These are phyloP conservation scores for Phialophora chinensis DNA, from an alignment of 2,329 filamentous ascomycete genomes.

Conservation along the genomic window DNA sequence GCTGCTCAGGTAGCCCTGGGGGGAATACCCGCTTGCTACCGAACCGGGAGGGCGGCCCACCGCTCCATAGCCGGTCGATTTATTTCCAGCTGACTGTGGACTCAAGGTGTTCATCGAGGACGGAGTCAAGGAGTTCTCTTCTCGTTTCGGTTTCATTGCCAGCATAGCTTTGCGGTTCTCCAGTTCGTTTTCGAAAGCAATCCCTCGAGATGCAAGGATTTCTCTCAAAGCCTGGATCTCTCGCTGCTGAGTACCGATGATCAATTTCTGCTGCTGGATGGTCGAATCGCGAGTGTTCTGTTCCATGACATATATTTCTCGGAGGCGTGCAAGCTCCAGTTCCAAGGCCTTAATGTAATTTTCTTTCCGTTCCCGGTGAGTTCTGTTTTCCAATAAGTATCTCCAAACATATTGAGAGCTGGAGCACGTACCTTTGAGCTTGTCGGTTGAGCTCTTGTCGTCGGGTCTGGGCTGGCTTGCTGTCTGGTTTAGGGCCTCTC, in stretches of 20 bases:
- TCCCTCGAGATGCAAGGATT: conserved; percentile 64
- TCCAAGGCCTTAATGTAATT: conserved; percentile 94
- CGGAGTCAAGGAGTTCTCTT: conserved; percentile 33
- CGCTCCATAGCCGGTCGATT: conserved; percentile 22
- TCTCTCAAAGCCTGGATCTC: conserved; percentile 80
- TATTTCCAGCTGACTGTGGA: conserved; percentile 41
- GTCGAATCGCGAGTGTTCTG: conserved; percentile 42
- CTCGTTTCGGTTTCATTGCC: conserved; percentile 34
- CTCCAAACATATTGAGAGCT: conserved; percentile 12
- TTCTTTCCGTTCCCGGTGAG: conserved; percentile 95
- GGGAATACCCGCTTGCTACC: conserved; percentile 32
- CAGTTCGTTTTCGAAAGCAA: conserved; percentile 60
- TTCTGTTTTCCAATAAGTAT: conserved; percentile 61
- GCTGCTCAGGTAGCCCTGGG: conserved; percentile 33
- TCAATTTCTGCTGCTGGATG: conserved; percentile 71
- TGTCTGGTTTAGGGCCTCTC: conserved; percentile 93
- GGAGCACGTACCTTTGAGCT: conserved; percentile 76
- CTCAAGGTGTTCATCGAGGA: conserved; percentile 28
- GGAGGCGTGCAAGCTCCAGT: conserved; percentile 85
- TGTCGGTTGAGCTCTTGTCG: conserved; percentile 94
- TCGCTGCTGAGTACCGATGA: conserved; percentile 72
- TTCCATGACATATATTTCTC: conserved; percentile 74
- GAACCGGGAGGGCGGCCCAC: conserved; percentile 20
- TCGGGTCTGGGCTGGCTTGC: conserved; percentile 88
- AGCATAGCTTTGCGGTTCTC: conserved; percentile 45